A percentile compares a stretch with the other conserved stretches of the same genome.
These are phyloP conservation scores for Hericium alpestre DNA, from an alignment of 768 basidiomycete genomes.

Conservation along the genomic window DNA sequence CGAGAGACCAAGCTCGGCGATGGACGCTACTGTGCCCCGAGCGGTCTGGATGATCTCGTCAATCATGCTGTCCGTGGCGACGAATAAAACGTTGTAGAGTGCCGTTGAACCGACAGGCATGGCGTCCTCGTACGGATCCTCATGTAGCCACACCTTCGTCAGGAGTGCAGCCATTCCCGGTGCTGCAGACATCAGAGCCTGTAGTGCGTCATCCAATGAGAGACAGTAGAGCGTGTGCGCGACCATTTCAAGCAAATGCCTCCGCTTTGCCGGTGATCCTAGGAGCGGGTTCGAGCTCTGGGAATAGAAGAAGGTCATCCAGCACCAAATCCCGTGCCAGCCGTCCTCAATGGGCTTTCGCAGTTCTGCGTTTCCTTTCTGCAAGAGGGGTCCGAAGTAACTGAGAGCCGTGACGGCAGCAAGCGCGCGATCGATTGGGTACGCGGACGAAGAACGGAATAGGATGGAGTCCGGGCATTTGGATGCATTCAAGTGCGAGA, in stretches of 20 bases:
- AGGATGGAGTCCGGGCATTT: not conserved
- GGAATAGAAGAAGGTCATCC: conserved; percentile 25
- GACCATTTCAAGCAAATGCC: conserved; percentile 21
- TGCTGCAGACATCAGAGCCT: conserved; percentile 21
- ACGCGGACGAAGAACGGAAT: not conserved
- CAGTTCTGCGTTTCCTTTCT: conserved; percentile 11
- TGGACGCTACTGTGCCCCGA: conserved; percentile 18
- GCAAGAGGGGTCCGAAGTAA: conserved; percentile 19
- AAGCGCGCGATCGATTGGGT: conserved; percentile 20
- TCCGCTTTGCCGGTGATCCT: conserved; percentile 9
- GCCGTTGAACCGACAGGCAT: conserved; percentile 22
- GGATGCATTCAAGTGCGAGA: not conserved
- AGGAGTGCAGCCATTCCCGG: conserved; percentile 26
- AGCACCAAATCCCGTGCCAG: conserved; percentile 28
- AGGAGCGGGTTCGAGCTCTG: conserved; percentile 15
- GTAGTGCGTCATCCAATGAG: conserved; percentile 18
- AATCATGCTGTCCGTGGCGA: conserved; percentile 12
- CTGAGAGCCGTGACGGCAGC: conserved; percentile 23
- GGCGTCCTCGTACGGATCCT: conserved; percentile 14
- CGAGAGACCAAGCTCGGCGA: conserved; percentile 21
- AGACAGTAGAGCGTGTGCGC: conserved; percentile 21
- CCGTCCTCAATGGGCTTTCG: conserved; percentile 17
- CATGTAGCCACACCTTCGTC: conserved; percentile 25
- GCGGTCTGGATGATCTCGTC: conserved; percentile 21
- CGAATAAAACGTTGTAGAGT: conserved; percentile 20